Evolutionary conservation across 1,284 basidiomycete species (phyloP).

Genomic region (Melampsora allii-populina): DNA sequence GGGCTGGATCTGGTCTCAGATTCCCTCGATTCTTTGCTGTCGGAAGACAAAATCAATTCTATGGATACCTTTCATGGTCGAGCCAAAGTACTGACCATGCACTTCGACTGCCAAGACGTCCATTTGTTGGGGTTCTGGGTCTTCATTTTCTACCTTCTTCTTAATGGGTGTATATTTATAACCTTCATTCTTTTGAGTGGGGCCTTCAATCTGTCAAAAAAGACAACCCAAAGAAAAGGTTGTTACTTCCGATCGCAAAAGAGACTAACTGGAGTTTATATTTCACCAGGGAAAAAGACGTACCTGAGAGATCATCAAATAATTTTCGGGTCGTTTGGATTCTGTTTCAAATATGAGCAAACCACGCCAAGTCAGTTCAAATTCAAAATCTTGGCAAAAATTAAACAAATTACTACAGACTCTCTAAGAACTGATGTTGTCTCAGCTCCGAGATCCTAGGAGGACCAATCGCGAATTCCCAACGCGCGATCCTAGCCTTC

Average conservation of each 20-base stretch:
- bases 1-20: conserved; percentile 66
- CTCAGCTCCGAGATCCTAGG: conserved; percentile 61
- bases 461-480: conserved; percentile 71
- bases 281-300: too few relatives aligned
- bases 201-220: conserved; percentile 34
- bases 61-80: not conserved
- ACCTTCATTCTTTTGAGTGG: conserved; percentile 37
- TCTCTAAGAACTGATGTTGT: conserved; percentile 51
- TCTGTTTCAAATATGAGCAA: not conserved
- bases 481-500: conserved; percentile 54
- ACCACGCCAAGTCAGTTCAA: not conserved
- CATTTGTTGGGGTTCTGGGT: conserved; percentile 71
- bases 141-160: conserved; percentile 32
- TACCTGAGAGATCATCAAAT: conserved; percentile 42
- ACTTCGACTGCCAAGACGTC: conserved; percentile 76
- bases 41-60: not conserved
- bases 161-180: conserved; percentile 40
- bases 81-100: conserved; percentile 61
- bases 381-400: not conserved
- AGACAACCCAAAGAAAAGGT: not conserved
- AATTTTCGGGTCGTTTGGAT: conserved; percentile 12
- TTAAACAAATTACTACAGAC: not conserved
- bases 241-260: not conserved
- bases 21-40: conserved; percentile 55
- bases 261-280: too few relatives aligned